Base-by-base conservation (phyloP, 768 basidiomycete species). In the Butyriboletus loyo region DNA sequence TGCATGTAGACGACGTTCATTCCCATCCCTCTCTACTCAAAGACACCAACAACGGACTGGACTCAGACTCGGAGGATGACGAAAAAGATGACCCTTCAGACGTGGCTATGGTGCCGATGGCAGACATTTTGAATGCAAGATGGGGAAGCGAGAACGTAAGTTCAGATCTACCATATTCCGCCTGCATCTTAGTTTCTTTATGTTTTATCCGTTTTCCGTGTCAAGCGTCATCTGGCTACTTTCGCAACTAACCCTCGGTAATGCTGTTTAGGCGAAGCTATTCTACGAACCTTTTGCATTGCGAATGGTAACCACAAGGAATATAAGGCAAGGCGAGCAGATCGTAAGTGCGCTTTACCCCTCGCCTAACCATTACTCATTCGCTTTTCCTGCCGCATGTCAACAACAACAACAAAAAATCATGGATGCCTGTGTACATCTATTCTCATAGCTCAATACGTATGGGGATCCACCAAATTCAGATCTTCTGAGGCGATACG, bases 391-490 rank as follows among this genome's bases (percentile, higher is more conserved):
- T n/a, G 2, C 9, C 3, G 5, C 21, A 5, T 27, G 14, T 36
- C 37, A 3, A 43, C 19, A 21, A 22, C 31, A 1, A 31, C 9
- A n/a, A 30, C 53, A 46, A 39, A 49, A 5, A 28, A 9, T 48
- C 19, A 14, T 8, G 30, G 19, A 36, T 43, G 5, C 19, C 13
- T 17, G 11, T n/a, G 19, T 9, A 38, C 27, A 22, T 9, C 35
- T 19, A 38, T 46, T 8, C 7, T 17, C 31, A 21, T 59, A 95
- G 92, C 93, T 86, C 83, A 98, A 98, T 68, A 98, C 96, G 0
- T 99, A 98, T 67, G 92, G 87, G 25, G 89, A 95, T 63, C 86
- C 84, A 2, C 92, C 96, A 6, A 98, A 98, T 65, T 82, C 89
- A 7, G 95, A 95, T 59, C 81, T 99, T 8, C 79, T 99, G n/a